phyloP scores from a whole-genome alignment of 2,329 filamentous ascomycete species.

The Cladosporium phlei region DNA sequence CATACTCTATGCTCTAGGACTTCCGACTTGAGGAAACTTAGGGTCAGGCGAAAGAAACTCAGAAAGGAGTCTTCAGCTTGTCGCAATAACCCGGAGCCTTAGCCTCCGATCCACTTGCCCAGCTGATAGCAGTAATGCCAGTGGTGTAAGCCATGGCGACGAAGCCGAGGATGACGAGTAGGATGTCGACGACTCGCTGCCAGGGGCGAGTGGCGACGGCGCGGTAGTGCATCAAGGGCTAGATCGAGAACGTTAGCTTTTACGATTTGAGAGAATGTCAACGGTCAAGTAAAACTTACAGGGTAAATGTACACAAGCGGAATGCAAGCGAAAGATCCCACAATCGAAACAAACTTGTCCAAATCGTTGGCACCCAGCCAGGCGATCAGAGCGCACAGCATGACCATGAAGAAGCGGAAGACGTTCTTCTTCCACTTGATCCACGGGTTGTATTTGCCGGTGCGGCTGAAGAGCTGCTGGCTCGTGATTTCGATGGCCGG shows the following conservation, averaged over 20 bases:
- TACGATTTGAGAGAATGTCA: not conserved
- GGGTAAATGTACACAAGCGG: constrained; percentile 97
- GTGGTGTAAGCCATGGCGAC: constrained; percentile 92
- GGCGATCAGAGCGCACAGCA: constrained; percentile 78
- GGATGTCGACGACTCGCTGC: constrained; percentile 67
- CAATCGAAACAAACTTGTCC: constrained; percentile 94
- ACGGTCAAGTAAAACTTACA: constrained; percentile 60
- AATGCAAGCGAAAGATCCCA: constrained; percentile 96
- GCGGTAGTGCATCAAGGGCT: constrained; percentile 87
- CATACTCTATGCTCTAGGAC: constrained; percentile 3
- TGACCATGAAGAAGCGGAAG: constrained; percentile 90
- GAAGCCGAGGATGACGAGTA: constrained; percentile 75
- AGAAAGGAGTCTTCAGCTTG: constrained; percentile 13
- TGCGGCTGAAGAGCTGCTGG: constrained; percentile 87
- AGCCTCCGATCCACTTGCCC: constrained; percentile 57
- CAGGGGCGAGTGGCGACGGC: constrained; percentile 66
- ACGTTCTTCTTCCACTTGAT: constrained; percentile 99
- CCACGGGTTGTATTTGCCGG: constrained; percentile 94
- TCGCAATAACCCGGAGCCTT: constrained; percentile 63
- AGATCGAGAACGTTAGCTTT: constrained; percentile 13
- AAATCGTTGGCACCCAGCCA: constrained; percentile 90
- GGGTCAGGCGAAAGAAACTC: not conserved
- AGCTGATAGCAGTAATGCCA: constrained; percentile 76
- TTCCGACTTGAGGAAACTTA: not conserved
- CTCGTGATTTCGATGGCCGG: constrained; percentile 95